Evolutionary conservation across 1,284 basidiomycete species (phyloP), one percentile per base, ranked within the genome.

Genomic region (Fomitopsis palustris): DNA sequence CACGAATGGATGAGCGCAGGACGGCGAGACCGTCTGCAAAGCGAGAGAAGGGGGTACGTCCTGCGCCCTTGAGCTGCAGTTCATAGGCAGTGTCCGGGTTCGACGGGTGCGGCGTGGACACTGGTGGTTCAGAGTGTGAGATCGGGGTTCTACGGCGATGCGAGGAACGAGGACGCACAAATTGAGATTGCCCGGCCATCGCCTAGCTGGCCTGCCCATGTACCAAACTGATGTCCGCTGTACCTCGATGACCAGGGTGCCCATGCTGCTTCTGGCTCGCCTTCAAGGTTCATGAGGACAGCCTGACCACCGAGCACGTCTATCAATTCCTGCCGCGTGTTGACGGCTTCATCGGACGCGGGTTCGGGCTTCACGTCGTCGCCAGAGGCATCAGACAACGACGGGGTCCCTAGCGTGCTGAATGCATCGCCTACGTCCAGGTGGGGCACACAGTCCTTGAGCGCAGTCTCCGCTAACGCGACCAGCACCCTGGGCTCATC

Each of bases 191-290:
- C 96, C 16, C 96, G 84, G 0, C 96, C 96, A 69, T 99, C 96
- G 9, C 96, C 96, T 2, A 99, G 82, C 73, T 98, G 96, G n/a
- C 95, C 95, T 1, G 96, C 96, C 90, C 92, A 98, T 4, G 71
- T 75, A 1, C 95, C 96, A 68, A 98, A 98, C 71, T 98, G 96
- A 71, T 95, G 93, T 0, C 93, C 92, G 65, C 86, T 88, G 70
- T 97, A 98, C 31, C 94, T 81, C 31, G 94, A 79, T 8, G 91
- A 87, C 92, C 93, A 97, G 0, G 95, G 93, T 1, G 89, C 90
- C 68, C 94, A 95, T 2, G 79, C 78, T 2, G 72, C 66, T 7
- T 77, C 72, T 21, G 71, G 68, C 17, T 72, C 74, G 23, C 75
- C 75, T 1, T 69, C 70, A 8, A 58, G 58, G 23, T 83, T 82